These are phyloP conservation scores for Deinandra increscens DNA, from an alignment of 129 eudicot genomes.

Conservation along the genomic window DNA sequence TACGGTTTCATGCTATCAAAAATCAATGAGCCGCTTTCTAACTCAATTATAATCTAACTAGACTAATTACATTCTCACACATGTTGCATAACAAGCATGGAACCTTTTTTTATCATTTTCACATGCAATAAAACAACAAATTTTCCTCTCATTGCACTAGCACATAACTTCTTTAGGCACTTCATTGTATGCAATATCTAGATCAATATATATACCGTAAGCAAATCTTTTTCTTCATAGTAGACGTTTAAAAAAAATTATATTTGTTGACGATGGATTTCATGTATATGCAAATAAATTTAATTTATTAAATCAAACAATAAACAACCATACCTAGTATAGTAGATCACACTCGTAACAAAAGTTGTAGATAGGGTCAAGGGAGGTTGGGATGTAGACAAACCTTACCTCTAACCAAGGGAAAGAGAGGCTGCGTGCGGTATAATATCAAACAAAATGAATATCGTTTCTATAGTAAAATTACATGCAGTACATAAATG, in stretches of 20 bases:
- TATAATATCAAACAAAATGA: too few species aligned
- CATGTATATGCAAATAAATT: neutral
- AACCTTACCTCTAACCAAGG: too few species aligned
- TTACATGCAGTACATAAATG: too few species aligned
- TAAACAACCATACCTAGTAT: too few species aligned
- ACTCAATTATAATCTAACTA: neutral
- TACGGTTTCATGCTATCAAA: slow-evolving; percentile 6
- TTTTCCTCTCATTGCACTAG: neutral
- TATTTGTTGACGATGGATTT: too few species aligned
- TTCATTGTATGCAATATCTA: neutral
- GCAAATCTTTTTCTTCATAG: neutral
- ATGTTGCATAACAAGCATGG: neutral
- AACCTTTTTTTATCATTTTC: neutral
- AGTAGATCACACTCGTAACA: too few species aligned
- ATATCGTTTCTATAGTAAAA: too few species aligned
- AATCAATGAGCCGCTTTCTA: neutral
- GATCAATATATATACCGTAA: neutral
- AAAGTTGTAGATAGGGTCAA: too few species aligned
- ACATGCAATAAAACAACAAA: neutral
- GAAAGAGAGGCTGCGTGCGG: too few species aligned
- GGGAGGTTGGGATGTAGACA: too few species aligned
- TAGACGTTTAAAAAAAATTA: neutral
- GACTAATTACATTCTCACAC: neutral
- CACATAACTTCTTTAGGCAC: slow-evolving; percentile 1
- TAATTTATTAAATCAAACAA: too few species aligned